Evolutionary conservation across 352 stramenopile species (phyloP), one percentile per base, ranked within the genome.

Genomic region (Phytopythium helicoides): DNA sequence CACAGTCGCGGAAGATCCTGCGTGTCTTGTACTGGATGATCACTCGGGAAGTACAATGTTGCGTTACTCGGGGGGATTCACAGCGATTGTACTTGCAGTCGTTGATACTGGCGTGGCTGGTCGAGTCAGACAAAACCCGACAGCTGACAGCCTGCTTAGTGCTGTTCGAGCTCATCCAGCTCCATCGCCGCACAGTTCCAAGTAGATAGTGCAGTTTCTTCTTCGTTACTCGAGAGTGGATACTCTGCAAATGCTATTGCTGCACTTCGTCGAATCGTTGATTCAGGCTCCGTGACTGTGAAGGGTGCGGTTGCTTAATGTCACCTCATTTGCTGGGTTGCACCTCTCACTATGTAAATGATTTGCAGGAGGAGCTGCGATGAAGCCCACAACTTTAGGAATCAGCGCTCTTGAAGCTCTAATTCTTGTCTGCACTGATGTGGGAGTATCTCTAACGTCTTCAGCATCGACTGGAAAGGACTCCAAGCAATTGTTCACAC

Each of bases 111-210:
- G 48, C 64, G 35, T 69, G 65, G 60, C 44, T 84, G 19, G 31
- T 64, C 2, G 42, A 58, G 10, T 12, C 33, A 0, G 65, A 70
- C 36, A 92, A 89, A 47, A 56, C 66, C 19, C 67, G 66, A 15
- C 78, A 88, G 56, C 22, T 92, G 37, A 49, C 71, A n/a, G 66
- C 64, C 19, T 77, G 70, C 52, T 69, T 89, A 16, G 67, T 75
- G 18, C 36, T 86, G 16, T 87, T 88, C 47, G 81, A 89, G 52
- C 46, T 92, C 8, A 38, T 85, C 6, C 76, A 85, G 47, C 58
- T 54, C n/a, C 55, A 60, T 40, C 67, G 57, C 4, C 56, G 18
- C 9, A 60, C 47, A 15, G 33, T n/a, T 71, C 14, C 16, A 31
- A 3, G 18, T 8, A 7, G 28, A 18, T 7, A 33, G 4, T 8